Evolutionary conservation across 176 grass and related monocot species (phyloP), one percentile per base, ranked within the genome.

Genomic region (Otatea glauca): DNA sequence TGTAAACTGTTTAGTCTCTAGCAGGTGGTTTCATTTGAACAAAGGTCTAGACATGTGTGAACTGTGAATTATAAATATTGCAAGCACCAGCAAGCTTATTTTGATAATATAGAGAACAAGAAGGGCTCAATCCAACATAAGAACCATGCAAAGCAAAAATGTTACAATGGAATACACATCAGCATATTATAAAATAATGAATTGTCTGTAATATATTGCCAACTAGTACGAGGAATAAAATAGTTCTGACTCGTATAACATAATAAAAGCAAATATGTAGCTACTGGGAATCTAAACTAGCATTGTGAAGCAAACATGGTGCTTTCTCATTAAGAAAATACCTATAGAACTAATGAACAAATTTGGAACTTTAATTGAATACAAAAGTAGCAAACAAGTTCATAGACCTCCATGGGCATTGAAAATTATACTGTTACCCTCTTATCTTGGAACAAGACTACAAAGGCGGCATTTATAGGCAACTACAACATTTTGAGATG

Each of bases 331-430:
- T 56, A 14, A 12, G 18, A 65, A 70, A 73, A 47, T 20, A 56
- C 12, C 38, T 64, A 63, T 60, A 45, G 3, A 59, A 63, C 41
- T 41, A 84, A 43, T 45, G 21, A 25, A 48, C 0, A 85, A 81
- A 17, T 45, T 77, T 44, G 41, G 14, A 75, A 75, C n/a, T 81
- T 56, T 7, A 34, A 37, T 16, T 37, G 5, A 84, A 65, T 77
- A 51, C 14, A 54, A 77, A 63, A 72, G 55, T 45, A 83, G 55
- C 47, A 54, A 54, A 48, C 34, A 78, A 45, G 43, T 45, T 83
- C 11, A 68, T 47, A 23, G 24, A 83, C 38, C 35, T 72, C 35
- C 67, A 88, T 79, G 67, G 38, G 18, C 47, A 84, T 9, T 58
- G 2, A 72, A 64, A 14, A 71, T 51, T 53, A 68, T 35, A 72